phyloP scores from a whole-genome alignment of 805 yeast species.

The Cyberlindnera xylosilytica region DNA sequence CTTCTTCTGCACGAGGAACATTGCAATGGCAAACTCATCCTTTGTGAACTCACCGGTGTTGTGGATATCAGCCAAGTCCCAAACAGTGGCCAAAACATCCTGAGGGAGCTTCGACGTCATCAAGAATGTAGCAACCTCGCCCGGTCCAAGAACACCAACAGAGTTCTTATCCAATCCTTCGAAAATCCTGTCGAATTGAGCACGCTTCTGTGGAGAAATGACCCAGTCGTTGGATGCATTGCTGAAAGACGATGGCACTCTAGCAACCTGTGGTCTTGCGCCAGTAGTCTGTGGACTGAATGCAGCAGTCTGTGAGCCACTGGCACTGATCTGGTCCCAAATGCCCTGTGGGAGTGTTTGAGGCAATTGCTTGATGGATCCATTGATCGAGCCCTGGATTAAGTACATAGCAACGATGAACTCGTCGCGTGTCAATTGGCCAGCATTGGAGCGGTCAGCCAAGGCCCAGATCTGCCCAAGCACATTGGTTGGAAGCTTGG shows the following conservation, averaged over 20 bases:
- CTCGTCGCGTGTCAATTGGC: constrained; percentile 68
- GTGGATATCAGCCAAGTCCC: constrained; percentile 93
- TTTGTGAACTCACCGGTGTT: constrained; percentile 79
- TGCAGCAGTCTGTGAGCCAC: constrained; percentile 16
- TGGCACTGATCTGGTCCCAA: constrained; percentile 35
- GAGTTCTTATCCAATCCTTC: constrained; percentile 68
- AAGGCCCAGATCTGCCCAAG: constrained; percentile 88
- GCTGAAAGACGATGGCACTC: constrained; percentile 36
- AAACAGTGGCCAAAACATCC: constrained; percentile 78
- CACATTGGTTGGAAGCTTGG: constrained; percentile 72
- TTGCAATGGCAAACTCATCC: constrained; percentile 87
- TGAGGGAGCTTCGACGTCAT: constrained; percentile 85
- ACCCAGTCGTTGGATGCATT: constrained; percentile 57
- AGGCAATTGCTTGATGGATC: constrained; percentile 59
- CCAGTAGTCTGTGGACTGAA: constrained; percentile 21
- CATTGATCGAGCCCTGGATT: constrained; percentile 76
- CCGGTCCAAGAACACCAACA: constrained; percentile 64
- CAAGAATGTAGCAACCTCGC: constrained; percentile 82
- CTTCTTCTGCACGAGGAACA: constrained; percentile 86
- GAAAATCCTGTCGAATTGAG: constrained; percentile 78
- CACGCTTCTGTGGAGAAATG: constrained; percentile 63
- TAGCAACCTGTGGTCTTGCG: constrained; percentile 27
- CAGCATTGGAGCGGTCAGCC: constrained; percentile 74
- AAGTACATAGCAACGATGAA: constrained; percentile 94
- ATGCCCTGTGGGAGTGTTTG: constrained; percentile 38